A percentile compares a stretch with the other conserved stretches of the same genome.
These are phyloP conservation scores for Aspergillus indologenus DNA, from an alignment of 495 filamentous ascomycete species.

Conservation along the genomic window DNA sequence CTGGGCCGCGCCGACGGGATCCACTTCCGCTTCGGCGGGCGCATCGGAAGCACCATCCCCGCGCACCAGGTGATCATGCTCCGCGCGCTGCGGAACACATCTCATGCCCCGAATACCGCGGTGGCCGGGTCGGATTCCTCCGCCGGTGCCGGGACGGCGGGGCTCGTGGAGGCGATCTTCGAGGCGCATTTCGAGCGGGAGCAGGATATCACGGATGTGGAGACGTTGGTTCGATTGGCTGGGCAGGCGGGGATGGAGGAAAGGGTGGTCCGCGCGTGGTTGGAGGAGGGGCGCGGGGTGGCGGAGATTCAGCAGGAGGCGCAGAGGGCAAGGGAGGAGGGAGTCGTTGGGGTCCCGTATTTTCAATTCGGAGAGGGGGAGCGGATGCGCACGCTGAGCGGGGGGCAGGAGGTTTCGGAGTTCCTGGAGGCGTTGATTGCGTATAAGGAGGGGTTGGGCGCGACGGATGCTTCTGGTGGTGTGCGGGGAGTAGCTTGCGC, in stretches of 20 bases:
- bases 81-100: neutral
- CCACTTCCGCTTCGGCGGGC: slow-evolving; percentile 22
- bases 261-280: slow-evolving; percentile 8
- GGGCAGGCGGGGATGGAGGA: slow-evolving; percentile 13
- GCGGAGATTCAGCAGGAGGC: slow-evolving; percentile 10
- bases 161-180: slow-evolving; percentile 15
- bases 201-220: slow-evolving; percentile 18
- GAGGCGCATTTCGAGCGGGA: slow-evolving; percentile 24
- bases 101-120: too few relatives aligned
- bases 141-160: slow-evolving; percentile 12
- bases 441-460: slow-evolving; percentile 22
- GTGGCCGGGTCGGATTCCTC: too few relatives aligned
- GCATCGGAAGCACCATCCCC: slow-evolving; percentile 20
- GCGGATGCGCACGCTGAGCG: neutral
- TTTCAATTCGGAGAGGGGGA: slow-evolving; percentile 16
- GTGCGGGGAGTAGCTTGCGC: too few relatives aligned
- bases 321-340: slow-evolving; percentile 2
- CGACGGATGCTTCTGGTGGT: neutral
- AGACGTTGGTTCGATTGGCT: slow-evolving; percentile 6
- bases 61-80: slow-evolving; percentile 19
- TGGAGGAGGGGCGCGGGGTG: slow-evolving; percentile 10
- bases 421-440: slow-evolving; percentile 26
- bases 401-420: slow-evolving; percentile 13
- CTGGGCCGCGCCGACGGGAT: slow-evolving; percentile 15
- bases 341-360: slow-evolving; percentile 19